phyloP scores from a whole-genome alignment of 2,329 filamentous ascomycete genomes.

The Harringtonia aguacate region DNA sequence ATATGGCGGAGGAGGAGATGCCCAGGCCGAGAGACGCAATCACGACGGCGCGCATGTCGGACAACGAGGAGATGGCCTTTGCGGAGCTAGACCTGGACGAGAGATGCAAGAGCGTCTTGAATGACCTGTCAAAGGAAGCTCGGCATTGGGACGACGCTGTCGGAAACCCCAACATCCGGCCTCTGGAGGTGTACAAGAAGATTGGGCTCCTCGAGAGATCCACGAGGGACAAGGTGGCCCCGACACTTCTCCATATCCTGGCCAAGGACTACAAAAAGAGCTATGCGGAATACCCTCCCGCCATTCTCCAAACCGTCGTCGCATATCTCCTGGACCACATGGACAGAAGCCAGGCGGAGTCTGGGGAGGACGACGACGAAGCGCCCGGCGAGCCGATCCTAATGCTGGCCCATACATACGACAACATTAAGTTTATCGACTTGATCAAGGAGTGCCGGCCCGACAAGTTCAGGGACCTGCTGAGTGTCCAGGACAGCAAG shows the following conservation, averaged over 20 bases:
- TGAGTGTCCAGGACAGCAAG: background rate
- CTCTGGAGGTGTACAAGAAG: background rate
- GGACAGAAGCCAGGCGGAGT: background rate
- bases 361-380: background rate
- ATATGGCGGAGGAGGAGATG: background rate
- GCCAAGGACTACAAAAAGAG: background rate
- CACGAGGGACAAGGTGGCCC: background rate
- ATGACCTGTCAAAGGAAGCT: background rate
- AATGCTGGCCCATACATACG: background rate
- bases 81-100: background rate
- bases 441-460: background rate
- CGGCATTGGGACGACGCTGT: background rate
- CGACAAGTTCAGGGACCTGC: background rate
- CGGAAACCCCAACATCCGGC: background rate
- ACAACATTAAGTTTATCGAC: background rate
- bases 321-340: background rate
- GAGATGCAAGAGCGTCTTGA: background rate
- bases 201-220: background rate
- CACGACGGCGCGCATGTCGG: background rate
- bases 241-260: background rate
- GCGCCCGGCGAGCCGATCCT: background rate
- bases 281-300: background rate
- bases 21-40: background rate
- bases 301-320: background rate
- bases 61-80: background rate